Conservation (phyloP, 2,329 filamentous ascomycete species). For the Curvularia spicifera region DNA sequence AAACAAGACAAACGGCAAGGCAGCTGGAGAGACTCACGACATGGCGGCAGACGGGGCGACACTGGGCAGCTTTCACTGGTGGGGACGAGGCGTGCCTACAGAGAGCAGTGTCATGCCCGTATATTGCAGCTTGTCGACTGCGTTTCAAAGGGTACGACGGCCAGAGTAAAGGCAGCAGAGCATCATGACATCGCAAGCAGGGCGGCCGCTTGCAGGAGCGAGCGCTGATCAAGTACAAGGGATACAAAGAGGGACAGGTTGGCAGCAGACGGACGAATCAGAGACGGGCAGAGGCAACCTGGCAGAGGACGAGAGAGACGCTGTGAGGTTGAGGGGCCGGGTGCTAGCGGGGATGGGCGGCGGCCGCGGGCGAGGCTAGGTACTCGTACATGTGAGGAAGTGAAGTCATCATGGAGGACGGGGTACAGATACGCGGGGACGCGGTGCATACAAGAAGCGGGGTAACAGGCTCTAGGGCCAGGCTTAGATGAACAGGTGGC, state of each 20-base stretch:
- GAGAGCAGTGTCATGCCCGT: constrained; percentile 46
- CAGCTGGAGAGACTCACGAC: constrained; percentile 47
- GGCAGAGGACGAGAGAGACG: constrained; percentile 43
- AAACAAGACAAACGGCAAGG: constrained; percentile 18
- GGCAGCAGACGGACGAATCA: constrained; percentile 45
- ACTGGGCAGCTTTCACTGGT: constrained; percentile 41
- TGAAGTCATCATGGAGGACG: constrained; percentile 11
- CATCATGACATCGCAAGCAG: constrained; percentile 49
- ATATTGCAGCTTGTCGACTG: constrained; percentile 37
- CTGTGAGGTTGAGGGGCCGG: constrained; percentile 40
- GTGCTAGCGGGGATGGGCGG: constrained; percentile 39
- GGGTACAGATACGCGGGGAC: constrained; percentile 40
- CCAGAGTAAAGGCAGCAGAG: constrained; percentile 44
- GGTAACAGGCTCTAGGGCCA: constrained; percentile 43
- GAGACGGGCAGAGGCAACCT: constrained; percentile 32
- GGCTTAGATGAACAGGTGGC: constrained; percentile 46
- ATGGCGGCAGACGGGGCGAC: constrained; percentile 40
- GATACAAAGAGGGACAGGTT: constrained; percentile 48
- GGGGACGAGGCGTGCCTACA: constrained; percentile 31
- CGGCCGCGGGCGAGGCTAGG: constrained; percentile 23
- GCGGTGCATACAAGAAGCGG: constrained; percentile 45
- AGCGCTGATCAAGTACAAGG: constrained; percentile 51
- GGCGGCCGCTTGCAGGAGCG: constrained; percentile 36
- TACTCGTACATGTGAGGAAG: constrained; percentile 36
- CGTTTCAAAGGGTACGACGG: constrained; percentile 40